phyloP scores from a whole-genome alignment of 495 filamentous ascomycete species.

The Filosporella fistucella region DNA sequence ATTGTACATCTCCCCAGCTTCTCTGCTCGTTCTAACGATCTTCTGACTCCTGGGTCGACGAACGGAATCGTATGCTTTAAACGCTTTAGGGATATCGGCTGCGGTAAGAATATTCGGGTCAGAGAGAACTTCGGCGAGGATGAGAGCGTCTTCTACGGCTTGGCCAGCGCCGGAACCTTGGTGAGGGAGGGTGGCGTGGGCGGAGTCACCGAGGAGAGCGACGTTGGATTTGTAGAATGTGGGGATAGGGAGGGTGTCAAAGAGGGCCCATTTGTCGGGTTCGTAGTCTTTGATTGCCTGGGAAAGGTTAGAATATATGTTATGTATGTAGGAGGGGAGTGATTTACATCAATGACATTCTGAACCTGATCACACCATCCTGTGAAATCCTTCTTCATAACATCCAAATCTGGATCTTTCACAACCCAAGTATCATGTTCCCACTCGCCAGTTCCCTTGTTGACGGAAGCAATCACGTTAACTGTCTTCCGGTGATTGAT shows the following conservation, averaged over 20 bases:
- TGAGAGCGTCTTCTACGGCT: conserved; percentile 11
- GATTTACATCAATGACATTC: no score
- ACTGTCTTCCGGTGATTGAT: neutral
- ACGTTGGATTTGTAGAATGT: conserved; percentile 26
- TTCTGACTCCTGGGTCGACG: neutral
- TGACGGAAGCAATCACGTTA: neutral
- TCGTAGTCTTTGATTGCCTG: no score
- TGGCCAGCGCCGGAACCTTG: conserved; percentile 36
- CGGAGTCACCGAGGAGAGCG: conserved; percentile 36
- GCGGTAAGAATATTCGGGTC: neutral
- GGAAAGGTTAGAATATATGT: no score
- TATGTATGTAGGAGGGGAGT: no score
- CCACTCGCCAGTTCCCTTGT: neutral
- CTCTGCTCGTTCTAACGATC: conserved; percentile 1
- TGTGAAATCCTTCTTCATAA: no score
- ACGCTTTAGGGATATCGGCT: neutral
- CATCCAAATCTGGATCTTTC: no score
- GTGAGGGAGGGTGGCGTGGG: conserved; percentile 37
- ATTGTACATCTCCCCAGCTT: neutral
- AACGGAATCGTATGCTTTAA: conserved; percentile 5
- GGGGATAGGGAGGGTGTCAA: conserved; percentile 29
- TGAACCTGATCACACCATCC: no score
- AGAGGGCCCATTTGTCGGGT: conserved; percentile 41
- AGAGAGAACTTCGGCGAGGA: neutral
- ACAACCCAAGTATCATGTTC: neutral